Conservation (phyloP, 2,329 filamentous ascomycete species). For the Beauveria bassiana region DNA sequence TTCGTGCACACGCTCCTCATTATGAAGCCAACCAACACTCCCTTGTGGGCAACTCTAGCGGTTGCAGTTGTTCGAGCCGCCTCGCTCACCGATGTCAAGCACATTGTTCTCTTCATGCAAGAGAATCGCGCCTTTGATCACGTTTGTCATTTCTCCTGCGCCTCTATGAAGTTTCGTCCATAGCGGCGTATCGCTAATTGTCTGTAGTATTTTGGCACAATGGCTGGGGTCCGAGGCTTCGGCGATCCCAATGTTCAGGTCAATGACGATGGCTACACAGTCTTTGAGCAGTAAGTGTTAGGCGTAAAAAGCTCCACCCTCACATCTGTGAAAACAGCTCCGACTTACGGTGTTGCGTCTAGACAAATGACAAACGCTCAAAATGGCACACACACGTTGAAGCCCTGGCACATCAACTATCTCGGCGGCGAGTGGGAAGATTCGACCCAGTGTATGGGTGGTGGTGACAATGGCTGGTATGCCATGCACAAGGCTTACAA, state of each 20-base stretch:
- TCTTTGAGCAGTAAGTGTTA: slow-evolving; percentile 40
- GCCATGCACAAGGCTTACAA: slow-evolving; percentile 44
- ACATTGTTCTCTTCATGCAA: slow-evolving; percentile 52
- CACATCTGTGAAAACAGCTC: not conserved
- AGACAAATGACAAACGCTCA: slow-evolving; percentile 31
- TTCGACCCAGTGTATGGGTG: slow-evolving; percentile 44
- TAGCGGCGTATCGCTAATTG: not conserved
- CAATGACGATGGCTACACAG: slow-evolving; percentile 28
- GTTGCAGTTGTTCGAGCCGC: slow-evolving; percentile 21
- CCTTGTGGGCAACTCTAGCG: slow-evolving; percentile 4
- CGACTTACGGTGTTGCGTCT: not conserved
- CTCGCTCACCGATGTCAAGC: slow-evolving; percentile 42
- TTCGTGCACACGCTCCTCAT: not conserved
- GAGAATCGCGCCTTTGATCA: slow-evolving; percentile 29
- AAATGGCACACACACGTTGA: slow-evolving; percentile 35
- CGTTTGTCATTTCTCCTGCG: slow-evolving; percentile 14
- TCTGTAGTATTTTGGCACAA: slow-evolving; percentile 43
- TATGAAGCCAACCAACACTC: not conserved
- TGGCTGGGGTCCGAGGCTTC: slow-evolving; percentile 46
- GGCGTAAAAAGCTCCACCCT: not conserved
- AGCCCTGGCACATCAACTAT: slow-evolving; percentile 44
- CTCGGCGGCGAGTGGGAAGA: slow-evolving; percentile 36
- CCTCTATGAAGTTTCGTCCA: not conserved
- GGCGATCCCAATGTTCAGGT: slow-evolving; percentile 31
- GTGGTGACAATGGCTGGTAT: slow-evolving; percentile 42